Evolutionary conservation across 331 rosid species (phyloP).

Genomic region (Spiraea crenata): DNA sequence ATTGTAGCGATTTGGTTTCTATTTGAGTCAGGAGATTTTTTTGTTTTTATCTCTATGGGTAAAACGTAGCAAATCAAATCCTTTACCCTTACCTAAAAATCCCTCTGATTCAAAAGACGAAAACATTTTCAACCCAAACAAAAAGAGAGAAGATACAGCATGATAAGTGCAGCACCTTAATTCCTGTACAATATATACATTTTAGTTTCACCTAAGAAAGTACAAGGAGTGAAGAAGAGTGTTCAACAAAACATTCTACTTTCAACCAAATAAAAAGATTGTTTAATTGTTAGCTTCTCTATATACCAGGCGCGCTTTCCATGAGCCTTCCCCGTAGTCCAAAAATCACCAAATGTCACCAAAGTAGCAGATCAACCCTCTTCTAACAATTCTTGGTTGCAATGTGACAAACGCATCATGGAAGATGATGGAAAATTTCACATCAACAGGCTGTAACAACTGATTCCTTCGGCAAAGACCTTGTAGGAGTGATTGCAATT

Average conservation of each 20-base stretch:
- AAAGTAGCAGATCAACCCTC: slow-evolving; percentile 10
- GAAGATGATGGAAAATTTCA: slow-evolving; percentile 30
- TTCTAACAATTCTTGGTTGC: slow-evolving; percentile 7
- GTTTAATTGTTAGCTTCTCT: neutral
- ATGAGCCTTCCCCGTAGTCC: slow-evolving; percentile 7
- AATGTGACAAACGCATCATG: slow-evolving; percentile 23
- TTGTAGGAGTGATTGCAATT: neutral
- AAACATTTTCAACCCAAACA: neutral
- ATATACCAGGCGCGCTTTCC: slow-evolving; percentile 12
- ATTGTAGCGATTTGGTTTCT: too few species aligned
- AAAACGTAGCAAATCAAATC: too few species aligned
- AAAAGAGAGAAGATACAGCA: neutral
- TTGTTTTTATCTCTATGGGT: too few species aligned
- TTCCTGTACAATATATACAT: slow-evolving; percentile 7
- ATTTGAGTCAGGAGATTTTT: too few species aligned
- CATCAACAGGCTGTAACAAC: slow-evolving; percentile 15
- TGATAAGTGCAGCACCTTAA: neutral
- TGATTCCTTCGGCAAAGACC: neutral
- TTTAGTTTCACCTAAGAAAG: neutral
- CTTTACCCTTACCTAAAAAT: too few species aligned
- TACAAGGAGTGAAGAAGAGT: neutral
- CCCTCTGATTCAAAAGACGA: neutral
- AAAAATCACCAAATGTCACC: neutral
- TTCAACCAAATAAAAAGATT: too few species aligned
- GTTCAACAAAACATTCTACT: neutral